A percentile compares a stretch with the other conserved stretches of the same genome.
phyloP scores from a whole-genome alignment of 2,329 filamentous ascomycete species.

The Chaetomiaceae sp. region DNA sequence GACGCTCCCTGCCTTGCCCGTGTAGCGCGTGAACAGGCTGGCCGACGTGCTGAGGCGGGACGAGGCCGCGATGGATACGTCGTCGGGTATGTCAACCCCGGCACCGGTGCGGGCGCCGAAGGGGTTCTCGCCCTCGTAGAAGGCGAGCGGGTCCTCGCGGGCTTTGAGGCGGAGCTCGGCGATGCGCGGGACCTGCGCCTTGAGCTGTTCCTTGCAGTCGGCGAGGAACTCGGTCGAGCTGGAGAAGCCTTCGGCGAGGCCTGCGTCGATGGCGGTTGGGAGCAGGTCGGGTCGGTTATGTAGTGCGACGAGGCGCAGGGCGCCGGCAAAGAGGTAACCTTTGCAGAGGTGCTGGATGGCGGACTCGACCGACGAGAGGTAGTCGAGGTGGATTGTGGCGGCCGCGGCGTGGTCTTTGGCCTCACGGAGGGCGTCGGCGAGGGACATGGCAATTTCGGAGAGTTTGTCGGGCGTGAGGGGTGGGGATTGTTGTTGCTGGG shows the following conservation, averaged over 20 bases:
- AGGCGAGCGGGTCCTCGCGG: slow-evolving; percentile 76
- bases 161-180: slow-evolving; percentile 77
- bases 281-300: slow-evolving; percentile 60
- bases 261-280: slow-evolving; percentile 64
- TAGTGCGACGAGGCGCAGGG: slow-evolving; percentile 70
- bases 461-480: slow-evolving; percentile 59
- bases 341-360: slow-evolving; percentile 79
- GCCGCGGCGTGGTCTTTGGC: slow-evolving; percentile 79
- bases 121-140: slow-evolving; percentile 72
- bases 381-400: slow-evolving; percentile 74
- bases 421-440: slow-evolving; percentile 77
- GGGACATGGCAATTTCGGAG: slow-evolving; percentile 61
- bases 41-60: slow-evolving; percentile 73
- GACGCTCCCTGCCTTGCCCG: slow-evolving; percentile 23
- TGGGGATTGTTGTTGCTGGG: slow-evolving; percentile 57
- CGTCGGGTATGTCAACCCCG: slow-evolving; percentile 75
- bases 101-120: slow-evolving; percentile 32
- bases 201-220: slow-evolving; percentile 82
- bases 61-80: slow-evolving; percentile 79
- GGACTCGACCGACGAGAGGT: slow-evolving; percentile 66
- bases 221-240: slow-evolving; percentile 86
- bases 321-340: slow-evolving; percentile 81
- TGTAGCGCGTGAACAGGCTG: slow-evolving; percentile 62
- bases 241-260: slow-evolving; percentile 75
- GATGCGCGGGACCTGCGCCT: slow-evolving; percentile 80